Conservation (phyloP, 1,139 yeast genomes). For the Trichomonascaceae sp. region DNA sequence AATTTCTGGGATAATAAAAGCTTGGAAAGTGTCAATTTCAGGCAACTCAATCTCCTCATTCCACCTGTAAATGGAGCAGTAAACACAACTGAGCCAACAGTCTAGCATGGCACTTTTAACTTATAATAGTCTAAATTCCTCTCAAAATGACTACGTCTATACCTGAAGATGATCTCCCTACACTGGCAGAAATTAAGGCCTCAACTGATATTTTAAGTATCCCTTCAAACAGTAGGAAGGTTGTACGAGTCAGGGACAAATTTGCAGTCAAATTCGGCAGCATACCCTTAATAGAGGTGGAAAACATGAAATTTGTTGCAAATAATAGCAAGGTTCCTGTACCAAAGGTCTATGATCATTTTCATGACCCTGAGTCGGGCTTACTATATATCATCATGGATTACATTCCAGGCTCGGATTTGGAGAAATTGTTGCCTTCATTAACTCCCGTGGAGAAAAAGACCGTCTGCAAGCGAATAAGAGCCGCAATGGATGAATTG, state of each 20-base stretch:
- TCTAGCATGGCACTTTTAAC: too few relatives aligned
- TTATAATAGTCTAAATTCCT: too few relatives aligned
- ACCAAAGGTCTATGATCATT: not conserved
- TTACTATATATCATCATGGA: not conserved
- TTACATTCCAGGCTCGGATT: not conserved
- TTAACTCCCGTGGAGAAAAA: not conserved
- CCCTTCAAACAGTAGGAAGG: not conserved
- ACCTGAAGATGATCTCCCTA: not conserved
- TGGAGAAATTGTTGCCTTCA: not conserved
- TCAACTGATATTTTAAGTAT: not conserved
- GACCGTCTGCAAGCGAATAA: not conserved
- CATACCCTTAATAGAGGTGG: not conserved
- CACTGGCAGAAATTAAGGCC: not conserved
- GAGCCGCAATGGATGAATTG: not conserved
- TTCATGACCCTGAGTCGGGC: not conserved
- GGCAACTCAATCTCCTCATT: too few relatives aligned
- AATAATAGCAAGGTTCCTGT: not conserved
- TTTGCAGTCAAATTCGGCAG: not conserved
- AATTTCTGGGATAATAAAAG: too few relatives aligned
- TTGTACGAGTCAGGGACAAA: not conserved
- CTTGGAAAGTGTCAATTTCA: too few relatives aligned
- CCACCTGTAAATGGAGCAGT: too few relatives aligned
- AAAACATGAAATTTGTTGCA: not conserved
- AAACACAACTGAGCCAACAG: too few relatives aligned
- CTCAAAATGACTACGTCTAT: not conserved